phyloP scores from a whole-genome alignment of 345 rosid species.

The Euphorbia peplus region DNA sequence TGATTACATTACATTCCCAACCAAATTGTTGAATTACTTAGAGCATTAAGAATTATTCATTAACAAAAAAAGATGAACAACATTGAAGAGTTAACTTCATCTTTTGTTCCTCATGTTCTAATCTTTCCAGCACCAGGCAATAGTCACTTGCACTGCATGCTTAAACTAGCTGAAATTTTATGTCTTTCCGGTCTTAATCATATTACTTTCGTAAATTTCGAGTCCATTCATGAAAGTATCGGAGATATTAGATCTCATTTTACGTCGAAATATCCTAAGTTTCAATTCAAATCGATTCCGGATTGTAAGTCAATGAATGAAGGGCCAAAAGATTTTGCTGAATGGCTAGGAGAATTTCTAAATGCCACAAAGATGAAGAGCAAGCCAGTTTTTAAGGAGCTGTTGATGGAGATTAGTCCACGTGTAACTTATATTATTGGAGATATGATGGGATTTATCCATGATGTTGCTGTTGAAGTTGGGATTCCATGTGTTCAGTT shows the following conservation, averaged over 20 bases:
- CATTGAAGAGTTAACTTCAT: background rate
- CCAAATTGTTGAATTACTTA: too few relatives aligned
- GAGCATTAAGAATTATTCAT: too few relatives aligned
- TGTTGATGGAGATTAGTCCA: slow-evolving; percentile 12
- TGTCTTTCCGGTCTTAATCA: slow-evolving; percentile 36
- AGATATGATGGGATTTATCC: slow-evolving; percentile 30
- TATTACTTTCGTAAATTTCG: slow-evolving; percentile 53
- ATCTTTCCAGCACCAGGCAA: slow-evolving; percentile 59
- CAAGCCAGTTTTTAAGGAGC: slow-evolving; percentile 19
- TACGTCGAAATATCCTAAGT: slow-evolving; percentile 19
- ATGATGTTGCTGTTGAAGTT: slow-evolving; percentile 36
- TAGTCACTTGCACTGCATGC: slow-evolving; percentile 61
- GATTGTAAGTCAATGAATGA: slow-evolving; percentile 35
- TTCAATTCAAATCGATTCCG: slow-evolving; percentile 31
- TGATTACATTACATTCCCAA: too few relatives aligned
- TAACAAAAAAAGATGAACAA: slow-evolving; percentile 27
- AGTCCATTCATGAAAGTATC: slow-evolving; percentile 33
- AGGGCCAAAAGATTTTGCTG: slow-evolving; percentile 14
- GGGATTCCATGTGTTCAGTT: slow-evolving; percentile 32
- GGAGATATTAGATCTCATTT: slow-evolving; percentile 33
- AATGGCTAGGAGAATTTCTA: slow-evolving; percentile 14
- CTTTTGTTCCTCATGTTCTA: slow-evolving; percentile 36
- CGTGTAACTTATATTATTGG: slow-evolving; percentile 32
- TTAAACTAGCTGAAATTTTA: slow-evolving; percentile 59
- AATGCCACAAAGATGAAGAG: slow-evolving; percentile 11